Conservation (phyloP, 495 filamentous ascomycete genomes). For the Neurospora sp. region DNA sequence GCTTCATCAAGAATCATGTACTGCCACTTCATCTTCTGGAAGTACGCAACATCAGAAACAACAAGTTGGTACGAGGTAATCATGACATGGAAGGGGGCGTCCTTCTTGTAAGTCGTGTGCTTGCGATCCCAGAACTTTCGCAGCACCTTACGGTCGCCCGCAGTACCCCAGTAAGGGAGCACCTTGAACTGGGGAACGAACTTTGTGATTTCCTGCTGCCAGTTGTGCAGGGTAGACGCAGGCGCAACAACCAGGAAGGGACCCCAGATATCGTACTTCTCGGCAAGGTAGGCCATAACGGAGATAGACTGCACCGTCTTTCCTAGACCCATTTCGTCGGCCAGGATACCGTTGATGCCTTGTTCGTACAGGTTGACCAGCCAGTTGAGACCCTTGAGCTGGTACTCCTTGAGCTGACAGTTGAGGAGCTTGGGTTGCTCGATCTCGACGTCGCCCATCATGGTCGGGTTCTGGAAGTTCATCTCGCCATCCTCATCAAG, state of each 20-base stretch:
- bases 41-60: conserved; percentile 89
- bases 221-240: conserved; percentile 94
- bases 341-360: conserved; percentile 97
- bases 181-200: conserved; percentile 94
- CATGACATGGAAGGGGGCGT: conserved; percentile 88
- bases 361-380: conserved; percentile 98
- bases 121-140: conserved; percentile 99
- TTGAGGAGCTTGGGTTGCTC: conserved; percentile 90
- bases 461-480: conserved; percentile 98
- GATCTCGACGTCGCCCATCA: conserved; percentile 86
- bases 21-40: conserved; percentile 98
- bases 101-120: conserved; percentile 86
- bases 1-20: conserved; percentile 99
- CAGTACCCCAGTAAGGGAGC: conserved; percentile 92
- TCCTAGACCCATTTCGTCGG: conserved; percentile 98
- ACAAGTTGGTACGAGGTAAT: conserved; percentile 97
- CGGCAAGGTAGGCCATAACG: conserved; percentile 97
- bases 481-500: conserved; percentile 83
- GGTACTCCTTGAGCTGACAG: conserved; percentile 93
- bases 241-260: conserved; percentile 96
- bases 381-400: conserved; percentile 98
- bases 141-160: conserved; percentile 88
- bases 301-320: conserved; percentile 99
- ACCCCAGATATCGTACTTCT: conserved; percentile 96
- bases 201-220: conserved; percentile 93